These are phyloP conservation scores for Agapanthus africanus DNA, from an alignment of 106 monocot genomes.

Conservation along the genomic window DNA sequence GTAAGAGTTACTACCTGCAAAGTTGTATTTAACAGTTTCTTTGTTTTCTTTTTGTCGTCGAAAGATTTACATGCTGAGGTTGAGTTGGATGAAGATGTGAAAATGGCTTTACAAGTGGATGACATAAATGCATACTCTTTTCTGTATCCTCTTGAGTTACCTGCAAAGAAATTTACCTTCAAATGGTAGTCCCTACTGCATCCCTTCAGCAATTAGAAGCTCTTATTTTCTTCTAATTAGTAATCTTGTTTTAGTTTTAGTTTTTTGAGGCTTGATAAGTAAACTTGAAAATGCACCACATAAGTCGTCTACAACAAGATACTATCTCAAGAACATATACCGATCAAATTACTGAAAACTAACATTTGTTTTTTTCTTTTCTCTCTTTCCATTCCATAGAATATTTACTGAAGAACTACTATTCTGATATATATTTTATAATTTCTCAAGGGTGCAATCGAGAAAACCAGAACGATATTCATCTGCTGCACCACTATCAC, in stretches of 20 bases:
- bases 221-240: not conserved
- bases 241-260: not conserved
- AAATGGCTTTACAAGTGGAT: constrained; percentile 61
- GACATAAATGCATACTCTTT: constrained; percentile 94
- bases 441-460: constrained; percentile 67
- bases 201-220: not conserved
- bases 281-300: not conserved
- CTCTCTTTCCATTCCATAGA: not conserved
- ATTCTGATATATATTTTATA: not conserved
- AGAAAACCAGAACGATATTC: constrained; percentile 98
- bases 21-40: not conserved
- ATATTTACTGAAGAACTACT: not conserved
- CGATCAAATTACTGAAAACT: not conserved
- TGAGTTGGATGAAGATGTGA: constrained; percentile 54
- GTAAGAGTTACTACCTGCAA: too few species aligned
- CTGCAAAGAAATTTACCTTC: constrained; percentile 60
- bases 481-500: constrained; percentile 91
- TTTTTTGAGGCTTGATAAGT: not conserved
- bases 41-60: constrained; percentile 5
- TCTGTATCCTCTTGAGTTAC: constrained; percentile 59
- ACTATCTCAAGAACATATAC: not conserved
- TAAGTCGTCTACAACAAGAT: not conserved
- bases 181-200: constrained; percentile 52
- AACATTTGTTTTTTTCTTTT: constrained; percentile 3
- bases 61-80: constrained; percentile 48